These are phyloP conservation scores for Uronychia setigera DNA, from an alignment of 73 alveolate genomes.

Conservation along the genomic window DNA sequence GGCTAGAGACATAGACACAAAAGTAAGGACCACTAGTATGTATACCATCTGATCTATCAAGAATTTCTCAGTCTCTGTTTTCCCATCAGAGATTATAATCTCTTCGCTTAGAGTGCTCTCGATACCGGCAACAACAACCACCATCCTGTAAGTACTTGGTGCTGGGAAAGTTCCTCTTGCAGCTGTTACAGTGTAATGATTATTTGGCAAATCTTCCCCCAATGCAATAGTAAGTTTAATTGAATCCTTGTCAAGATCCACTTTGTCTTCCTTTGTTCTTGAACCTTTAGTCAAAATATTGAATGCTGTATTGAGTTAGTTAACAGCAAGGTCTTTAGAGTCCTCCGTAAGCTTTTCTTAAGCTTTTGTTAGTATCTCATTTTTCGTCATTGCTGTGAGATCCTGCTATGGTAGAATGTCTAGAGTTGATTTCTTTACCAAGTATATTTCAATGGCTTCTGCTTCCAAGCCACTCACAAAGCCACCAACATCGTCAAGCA, in stretches of 20 bases:
- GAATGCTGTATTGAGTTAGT: neutral
- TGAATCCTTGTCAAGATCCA: neutral
- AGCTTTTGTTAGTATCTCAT: neutral
- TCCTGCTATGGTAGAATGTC: too few relatives aligned
- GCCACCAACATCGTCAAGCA: neutral
- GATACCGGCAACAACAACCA: neutral
- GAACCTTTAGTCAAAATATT: neutral
- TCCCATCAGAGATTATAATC: too few relatives aligned
- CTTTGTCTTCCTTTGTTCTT: neutral
- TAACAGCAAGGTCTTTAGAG: neutral
- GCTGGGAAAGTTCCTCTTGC: too few relatives aligned
- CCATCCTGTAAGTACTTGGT: neutral
- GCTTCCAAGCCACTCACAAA: neutral
- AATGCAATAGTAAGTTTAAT: neutral
- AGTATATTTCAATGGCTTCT: too few relatives aligned
- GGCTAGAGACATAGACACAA: neutral
- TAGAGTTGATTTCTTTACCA: too few relatives aligned
- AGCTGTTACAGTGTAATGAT: neutral
- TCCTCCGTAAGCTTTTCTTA: neutral
- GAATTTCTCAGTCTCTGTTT: too few relatives aligned
- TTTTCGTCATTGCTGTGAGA: too few relatives aligned
- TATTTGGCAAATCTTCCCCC: neutral
- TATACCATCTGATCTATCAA: too few relatives aligned
- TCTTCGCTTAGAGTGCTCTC: too few relatives aligned
- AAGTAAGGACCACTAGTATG: neutral